Evolutionary conservation across 2,329 filamentous ascomycete genomes (phyloP), one percentile per base, ranked within the genome.

Genomic region (Camptophora hylomeconis): DNA sequence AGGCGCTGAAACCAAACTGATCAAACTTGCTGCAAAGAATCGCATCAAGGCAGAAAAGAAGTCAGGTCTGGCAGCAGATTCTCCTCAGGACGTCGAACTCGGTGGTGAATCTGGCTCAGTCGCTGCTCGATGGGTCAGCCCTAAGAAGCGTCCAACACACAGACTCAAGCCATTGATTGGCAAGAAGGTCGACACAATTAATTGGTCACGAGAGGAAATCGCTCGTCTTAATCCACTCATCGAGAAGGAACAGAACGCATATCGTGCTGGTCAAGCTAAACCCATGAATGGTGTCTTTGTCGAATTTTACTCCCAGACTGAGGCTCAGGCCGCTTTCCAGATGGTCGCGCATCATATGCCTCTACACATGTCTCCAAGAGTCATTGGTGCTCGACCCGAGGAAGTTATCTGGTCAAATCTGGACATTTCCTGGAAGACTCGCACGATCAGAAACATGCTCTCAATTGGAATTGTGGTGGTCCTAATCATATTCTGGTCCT

Each of bases 121-220:
- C 20, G 80, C 81, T 8, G 72, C 75, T 9, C 76, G 75, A 40
- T 92, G 80, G 75, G 60, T 93, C 20, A 65, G 73, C 10, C 59
- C 63, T 7, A 77, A 81, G 53, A 67, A 83, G 44, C 71, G 84
- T 23, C 84, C 84, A 2, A 75, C 77, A 2, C 84, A 93, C 49
- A 72, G 72, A 18, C 59, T 76, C 31, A 80, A 78, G 50, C 63
- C 67, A 5, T 53, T 89, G 13, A 69, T 86, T 41, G 80, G 84
- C 42, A 76, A 83, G 49, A 89, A 92, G 53, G 86, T 94, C 10
- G 89, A 98, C 56, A 89, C 84, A 0, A 94, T 98, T 52, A 74
- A 87, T 38, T 94, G 80, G 79, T 80, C 75, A 39, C 79, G 89
- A 28, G 62, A 66, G 2, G 79, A 92, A 52, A 71, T 94, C 29